Base-by-base conservation (phyloP, 192 early-diverging fungal species). In the Chytriomyces hyalinus region DNA sequence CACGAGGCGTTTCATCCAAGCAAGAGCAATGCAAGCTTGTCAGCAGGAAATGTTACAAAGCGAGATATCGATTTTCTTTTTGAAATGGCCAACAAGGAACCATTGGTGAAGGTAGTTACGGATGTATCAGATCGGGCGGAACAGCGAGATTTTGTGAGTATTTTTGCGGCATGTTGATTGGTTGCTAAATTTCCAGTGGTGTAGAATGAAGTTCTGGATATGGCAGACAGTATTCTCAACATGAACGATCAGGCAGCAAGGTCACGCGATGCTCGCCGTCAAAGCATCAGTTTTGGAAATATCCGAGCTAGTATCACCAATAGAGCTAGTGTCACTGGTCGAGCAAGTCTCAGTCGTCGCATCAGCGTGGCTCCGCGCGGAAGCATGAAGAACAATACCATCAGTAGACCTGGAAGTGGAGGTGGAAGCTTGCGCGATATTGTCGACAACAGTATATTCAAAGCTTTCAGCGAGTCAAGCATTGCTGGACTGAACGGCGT, bases 21-120 rank as follows among this genome's bases (percentile, higher is more conserved):
- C 51, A 15, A 15, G 13, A 15, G 67, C 47, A 13, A 68, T 11
- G 43, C 13, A n/a, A 17, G 13, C 10, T 48, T 28, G 11, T 17
- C 63, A n/a, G 17, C 11, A 13, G 13, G 63, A 13, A 20, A 48
- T 5, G 13, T 46, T 43, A 48, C 17, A 28, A 71, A 71, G 36
- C 69, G 49, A n/a, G 69, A 71, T 26, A 71, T 71, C 44, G 69
- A 71, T 43, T 60, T 59, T 71, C 57, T 57, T 13, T 53, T 71
- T 45, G 45, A 71, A 8, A 50, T 71, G 69, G 69, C 69, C 13
- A 57, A 71, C 69, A 10, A 15, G 48, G 50, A 71, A 28, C 28
- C 50, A 0, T 48, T 28, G 17, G n/a, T 13, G 50, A 65, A 17
- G 63, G 63, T 36, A 28, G 17, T 36, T 11, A 57, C 50, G 17